A percentile compares a stretch with the other conserved stretches of the same genome.
These are phyloP conservation scores for Talaromyces sp. DNA, from an alignment of 2,329 filamentous ascomycete genomes.

Conservation along the genomic window DNA sequence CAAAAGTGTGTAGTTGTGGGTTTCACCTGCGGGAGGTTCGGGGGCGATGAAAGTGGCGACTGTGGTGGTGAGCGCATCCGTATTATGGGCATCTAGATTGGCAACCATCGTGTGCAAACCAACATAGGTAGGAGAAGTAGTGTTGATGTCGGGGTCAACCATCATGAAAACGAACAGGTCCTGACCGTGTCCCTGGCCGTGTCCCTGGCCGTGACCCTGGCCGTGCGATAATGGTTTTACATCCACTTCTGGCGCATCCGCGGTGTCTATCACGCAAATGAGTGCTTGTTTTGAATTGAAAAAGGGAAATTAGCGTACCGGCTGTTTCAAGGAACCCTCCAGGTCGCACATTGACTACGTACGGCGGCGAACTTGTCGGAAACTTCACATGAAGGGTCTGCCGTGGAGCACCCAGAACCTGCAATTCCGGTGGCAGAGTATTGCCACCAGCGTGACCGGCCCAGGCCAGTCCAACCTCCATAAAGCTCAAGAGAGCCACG, in stretches of 20 bases:
- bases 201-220: neutral
- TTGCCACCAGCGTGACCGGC: neutral
- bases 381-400: neutral
- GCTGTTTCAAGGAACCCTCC: neutral
- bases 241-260: neutral
- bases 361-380: neutral
- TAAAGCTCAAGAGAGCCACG: neutral
- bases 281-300: neutral
- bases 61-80: neutral
- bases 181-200: no score
- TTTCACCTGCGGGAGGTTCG: neutral
- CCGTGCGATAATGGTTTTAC: neutral
- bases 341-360: neutral
- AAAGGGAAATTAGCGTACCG: neutral
- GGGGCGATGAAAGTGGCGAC: constrained; percentile 4
- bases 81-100: constrained; percentile 1
- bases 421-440: neutral
- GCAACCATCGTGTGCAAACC: constrained; percentile 3
- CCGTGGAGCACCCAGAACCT: neutral
- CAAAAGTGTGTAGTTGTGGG: constrained; percentile 8
- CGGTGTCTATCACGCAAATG: neutral
- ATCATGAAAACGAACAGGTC: constrained; percentile 5
- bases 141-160: constrained; percentile 7
- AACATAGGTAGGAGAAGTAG: neutral
- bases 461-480: neutral